Evolutionary conservation across 2,329 filamentous ascomycete species (phyloP).

Genomic region (Domatiomyces globalis): DNA sequence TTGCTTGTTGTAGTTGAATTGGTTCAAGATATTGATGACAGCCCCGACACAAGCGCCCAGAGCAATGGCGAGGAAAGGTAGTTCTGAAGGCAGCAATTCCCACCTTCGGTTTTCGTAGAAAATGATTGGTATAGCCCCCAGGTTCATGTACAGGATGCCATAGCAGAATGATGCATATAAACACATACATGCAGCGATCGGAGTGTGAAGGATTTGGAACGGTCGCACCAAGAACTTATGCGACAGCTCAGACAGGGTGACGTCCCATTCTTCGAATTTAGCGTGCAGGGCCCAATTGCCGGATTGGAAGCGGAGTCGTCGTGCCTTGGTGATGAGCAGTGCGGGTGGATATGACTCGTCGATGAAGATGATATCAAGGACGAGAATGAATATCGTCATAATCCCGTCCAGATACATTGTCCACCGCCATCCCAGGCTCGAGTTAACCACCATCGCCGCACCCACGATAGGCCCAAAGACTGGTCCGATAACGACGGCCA

Average conservation of each 20-base stretch:
- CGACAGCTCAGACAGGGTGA: constrained; percentile 28
- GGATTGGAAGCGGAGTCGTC: constrained; percentile 35
- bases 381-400: constrained; percentile 48
- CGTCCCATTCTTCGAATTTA: constrained; percentile 28
- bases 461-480: constrained; percentile 41
- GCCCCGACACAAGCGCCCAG: constrained; percentile 28
- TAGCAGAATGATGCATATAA: constrained; percentile 39
- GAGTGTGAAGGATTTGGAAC: constrained; percentile 36
- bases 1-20: constrained; percentile 20
- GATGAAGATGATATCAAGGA: constrained; percentile 37
- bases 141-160: constrained; percentile 35
- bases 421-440: constrained; percentile 50
- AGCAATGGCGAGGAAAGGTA: constrained; percentile 39
- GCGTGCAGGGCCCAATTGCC: constrained; percentile 33
- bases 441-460: constrained; percentile 46
- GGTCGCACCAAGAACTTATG: constrained; percentile 37
- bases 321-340: constrained; percentile 37
- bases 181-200: constrained; percentile 35
- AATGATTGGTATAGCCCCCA: constrained; percentile 39
- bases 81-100: constrained; percentile 31
- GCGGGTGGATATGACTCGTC: constrained; percentile 46
- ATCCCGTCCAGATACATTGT: constrained; percentile 49
- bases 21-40: constrained; percentile 31
- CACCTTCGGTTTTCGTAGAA: constrained; percentile 34
- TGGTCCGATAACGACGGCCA: constrained; percentile 28